A percentile compares a stretch with the other conserved stretches of the same genome.
Conservation (phyloP, 2,329 filamentous ascomycete species). For the Drechmeria coniospora region DNA sequence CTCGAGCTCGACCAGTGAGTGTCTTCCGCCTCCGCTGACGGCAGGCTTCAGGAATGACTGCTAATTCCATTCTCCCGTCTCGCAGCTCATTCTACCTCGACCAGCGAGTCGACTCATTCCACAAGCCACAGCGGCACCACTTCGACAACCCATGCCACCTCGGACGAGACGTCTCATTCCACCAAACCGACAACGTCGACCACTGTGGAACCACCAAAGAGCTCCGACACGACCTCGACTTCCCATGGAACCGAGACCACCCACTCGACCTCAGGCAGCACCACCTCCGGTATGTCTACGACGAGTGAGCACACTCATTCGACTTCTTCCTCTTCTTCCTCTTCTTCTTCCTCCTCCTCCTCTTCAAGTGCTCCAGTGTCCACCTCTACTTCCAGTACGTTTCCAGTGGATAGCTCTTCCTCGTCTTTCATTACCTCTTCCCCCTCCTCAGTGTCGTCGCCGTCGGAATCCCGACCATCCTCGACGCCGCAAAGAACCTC, state of each 20-base stretch:
- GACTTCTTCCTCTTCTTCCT: constrained; percentile 13
- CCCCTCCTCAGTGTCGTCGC: constrained; percentile 9
- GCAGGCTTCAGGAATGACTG: too few relatives aligned
- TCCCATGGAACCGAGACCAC: constrained; percentile 5
- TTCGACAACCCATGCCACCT: constrained; percentile 2
- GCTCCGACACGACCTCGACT: constrained; percentile 1
- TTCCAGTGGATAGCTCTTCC: constrained; percentile 10
- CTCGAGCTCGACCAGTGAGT: too few relatives aligned
- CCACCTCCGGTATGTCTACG: constrained; percentile 12
- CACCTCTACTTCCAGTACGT: constrained; percentile 18
- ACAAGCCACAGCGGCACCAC: constrained; percentile 2
- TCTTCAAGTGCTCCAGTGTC: constrained; percentile 13
- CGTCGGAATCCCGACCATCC: constrained; percentile 5
- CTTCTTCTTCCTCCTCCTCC: constrained; percentile 14
- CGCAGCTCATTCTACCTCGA: too few relatives aligned
- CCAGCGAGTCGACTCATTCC: too few relatives aligned
- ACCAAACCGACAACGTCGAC: constrained; percentile 4
- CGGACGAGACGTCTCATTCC: too few relatives aligned
- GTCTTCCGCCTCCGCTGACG: too few relatives aligned
- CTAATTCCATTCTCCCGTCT: too few relatives aligned
- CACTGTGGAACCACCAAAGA: too few relatives aligned
- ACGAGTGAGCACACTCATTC: constrained; percentile 13
- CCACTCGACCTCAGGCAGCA: constrained; percentile 4
- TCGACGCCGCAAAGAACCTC: constrained; percentile 5
- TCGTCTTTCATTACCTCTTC: constrained; percentile 2